phyloP scores from a whole-genome alignment of 2,329 filamentous ascomycete species.

The Fusarium subglutinans region DNA sequence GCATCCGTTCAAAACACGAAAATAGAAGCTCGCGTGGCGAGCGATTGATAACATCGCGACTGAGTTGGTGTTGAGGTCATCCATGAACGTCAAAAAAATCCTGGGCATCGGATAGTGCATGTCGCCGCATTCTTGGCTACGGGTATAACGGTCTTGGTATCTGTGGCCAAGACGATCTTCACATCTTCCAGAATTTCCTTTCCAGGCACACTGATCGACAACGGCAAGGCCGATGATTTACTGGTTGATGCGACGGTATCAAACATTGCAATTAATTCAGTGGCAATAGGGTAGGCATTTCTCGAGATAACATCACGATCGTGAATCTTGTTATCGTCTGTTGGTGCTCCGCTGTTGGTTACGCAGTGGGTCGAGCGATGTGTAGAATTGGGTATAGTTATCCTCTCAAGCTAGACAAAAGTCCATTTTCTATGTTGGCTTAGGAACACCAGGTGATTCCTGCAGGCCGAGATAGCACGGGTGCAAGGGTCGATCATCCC shows the following conservation, averaged over 20 bases:
- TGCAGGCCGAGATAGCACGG: not conserved
- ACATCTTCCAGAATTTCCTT: not conserved
- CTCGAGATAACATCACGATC: not conserved
- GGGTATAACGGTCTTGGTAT: not conserved
- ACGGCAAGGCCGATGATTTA: not conserved
- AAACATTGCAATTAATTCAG: not conserved
- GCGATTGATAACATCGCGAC: not conserved
- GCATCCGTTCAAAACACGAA: not conserved
- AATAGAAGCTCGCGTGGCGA: not conserved
- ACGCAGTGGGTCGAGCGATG: not conserved
- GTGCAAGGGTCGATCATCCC: not conserved
- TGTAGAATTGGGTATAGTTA: conserved; percentile 11
- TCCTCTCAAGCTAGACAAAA: conserved; percentile 10
- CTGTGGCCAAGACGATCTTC: not conserved
- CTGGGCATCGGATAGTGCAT: not conserved
- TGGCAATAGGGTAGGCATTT: not conserved
- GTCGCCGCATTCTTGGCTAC: conserved; percentile 2
- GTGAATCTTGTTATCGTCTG: not conserved
- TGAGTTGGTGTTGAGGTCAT: not conserved
- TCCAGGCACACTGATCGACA: not conserved
- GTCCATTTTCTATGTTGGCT: conserved; percentile 8
- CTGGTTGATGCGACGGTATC: not conserved
- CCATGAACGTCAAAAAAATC: not conserved
- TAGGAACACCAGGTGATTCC: conserved; percentile 6
- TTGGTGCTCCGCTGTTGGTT: not conserved